These are phyloP conservation scores for Penicillium concentricum DNA, from an alignment of 2,329 filamentous ascomycete genomes.

Conservation along the genomic window DNA sequence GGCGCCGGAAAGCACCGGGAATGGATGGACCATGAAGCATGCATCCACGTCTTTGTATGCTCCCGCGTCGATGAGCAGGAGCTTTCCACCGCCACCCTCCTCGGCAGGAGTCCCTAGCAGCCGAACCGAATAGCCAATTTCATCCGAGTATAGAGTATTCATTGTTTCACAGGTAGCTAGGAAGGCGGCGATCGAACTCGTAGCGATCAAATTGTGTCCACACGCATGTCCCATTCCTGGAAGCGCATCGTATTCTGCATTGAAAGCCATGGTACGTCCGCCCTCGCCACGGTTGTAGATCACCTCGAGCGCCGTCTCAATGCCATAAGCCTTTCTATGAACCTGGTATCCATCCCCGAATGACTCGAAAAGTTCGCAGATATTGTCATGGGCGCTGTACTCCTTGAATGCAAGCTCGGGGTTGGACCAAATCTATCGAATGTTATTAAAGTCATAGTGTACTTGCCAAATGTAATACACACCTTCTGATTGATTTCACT, in stretches of 20 bases:
- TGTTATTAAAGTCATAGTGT: background rate
- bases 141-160: slow-evolving; percentile 6
- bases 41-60: slow-evolving; percentile 36
- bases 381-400: slow-evolving; percentile 16
- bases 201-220: slow-evolving; percentile 32
- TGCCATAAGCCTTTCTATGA: slow-evolving; percentile 11
- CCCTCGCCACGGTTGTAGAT: slow-evolving; percentile 30
- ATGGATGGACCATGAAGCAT: slow-evolving; percentile 39
- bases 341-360: slow-evolving; percentile 12
- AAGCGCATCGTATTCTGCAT: slow-evolving; percentile 36
- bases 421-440: slow-evolving; percentile 16
- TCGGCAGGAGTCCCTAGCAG: slow-evolving; percentile 32
- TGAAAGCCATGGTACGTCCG: slow-evolving; percentile 24
- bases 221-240: slow-evolving; percentile 32
- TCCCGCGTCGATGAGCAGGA: slow-evolving; percentile 39
- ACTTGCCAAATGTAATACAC: no score
- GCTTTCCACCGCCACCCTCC: slow-evolving; percentile 31
- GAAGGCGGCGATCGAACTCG: slow-evolving; percentile 26
- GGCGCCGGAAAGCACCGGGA: slow-evolving; percentile 10
- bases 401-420: slow-evolving; percentile 19
- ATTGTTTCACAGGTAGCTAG: slow-evolving; percentile 24
- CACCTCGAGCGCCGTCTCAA: slow-evolving; percentile 13
- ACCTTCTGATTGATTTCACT: slow-evolving; percentile 24
- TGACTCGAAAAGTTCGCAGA: slow-evolving; percentile 15
- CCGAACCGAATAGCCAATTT: slow-evolving; percentile 14